These are phyloP conservation scores for Rhizopus arrhizus DNA, from an alignment of 371 early-diverging fungal genomes.

Conservation along the genomic window DNA sequence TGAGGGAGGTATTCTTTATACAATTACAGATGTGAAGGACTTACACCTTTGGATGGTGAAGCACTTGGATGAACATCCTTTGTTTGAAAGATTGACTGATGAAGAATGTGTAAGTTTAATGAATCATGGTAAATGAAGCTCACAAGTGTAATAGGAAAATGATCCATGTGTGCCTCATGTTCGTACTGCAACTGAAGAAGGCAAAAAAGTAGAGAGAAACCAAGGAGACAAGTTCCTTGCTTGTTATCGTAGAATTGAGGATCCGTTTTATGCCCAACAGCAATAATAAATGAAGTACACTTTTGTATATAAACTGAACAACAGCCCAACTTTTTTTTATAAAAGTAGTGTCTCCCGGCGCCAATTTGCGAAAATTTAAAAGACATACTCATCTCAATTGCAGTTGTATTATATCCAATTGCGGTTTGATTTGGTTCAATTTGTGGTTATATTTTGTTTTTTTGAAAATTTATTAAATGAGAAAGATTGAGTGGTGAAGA, in stretches of 20 bases:
- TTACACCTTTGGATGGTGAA: constrained; percentile 96
- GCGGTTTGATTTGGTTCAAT: too few relatives aligned
- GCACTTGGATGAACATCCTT: constrained; percentile 90
- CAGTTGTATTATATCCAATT: too few relatives aligned
- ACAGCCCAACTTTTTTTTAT: constrained; percentile 9
- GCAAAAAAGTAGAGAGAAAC: constrained; percentile 95
- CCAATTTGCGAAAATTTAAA: too few relatives aligned
- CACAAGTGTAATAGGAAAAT: constrained; percentile 46
- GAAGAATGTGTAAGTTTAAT: constrained; percentile 71
- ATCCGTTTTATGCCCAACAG: constrained; percentile 42
- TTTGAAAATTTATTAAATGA: too few relatives aligned
- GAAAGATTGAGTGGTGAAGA: too few relatives aligned
- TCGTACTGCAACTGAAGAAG: constrained; percentile 92
- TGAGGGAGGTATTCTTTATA: constrained; percentile 91
- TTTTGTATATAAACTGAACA: background rate
- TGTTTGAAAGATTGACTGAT: constrained; percentile 87
- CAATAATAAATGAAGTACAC: constrained; percentile 12
- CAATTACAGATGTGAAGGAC: constrained; percentile 95
- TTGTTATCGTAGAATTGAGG: constrained; percentile 81
- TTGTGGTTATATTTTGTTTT: too few relatives aligned
- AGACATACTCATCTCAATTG: too few relatives aligned
- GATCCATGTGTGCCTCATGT: constrained; percentile 90
- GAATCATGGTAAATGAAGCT: too few relatives aligned
- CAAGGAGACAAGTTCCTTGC: constrained; percentile 93
- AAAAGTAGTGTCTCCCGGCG: constrained; percentile 47